Base-by-base conservation (phyloP, 1,139 yeast species). In the Meyerozyma elateridarum region DNA sequence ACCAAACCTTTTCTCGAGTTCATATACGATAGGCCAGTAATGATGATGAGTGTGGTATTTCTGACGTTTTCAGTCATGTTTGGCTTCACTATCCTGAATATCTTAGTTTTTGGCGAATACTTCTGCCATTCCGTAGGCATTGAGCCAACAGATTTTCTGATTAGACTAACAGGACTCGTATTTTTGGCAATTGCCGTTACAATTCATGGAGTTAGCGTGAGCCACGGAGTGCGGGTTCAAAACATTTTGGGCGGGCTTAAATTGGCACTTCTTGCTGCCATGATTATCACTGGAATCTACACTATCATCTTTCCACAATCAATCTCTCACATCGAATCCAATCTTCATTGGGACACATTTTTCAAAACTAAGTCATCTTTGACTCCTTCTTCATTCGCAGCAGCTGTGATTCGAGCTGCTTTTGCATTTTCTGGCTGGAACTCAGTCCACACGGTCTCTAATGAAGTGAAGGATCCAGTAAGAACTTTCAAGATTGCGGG, bases 41-140 rank as follows among this genome's bases (percentile, higher is more conserved):
- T 76, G 61, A 54, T 81, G 51, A 70, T 76, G 32, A 72, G 81
- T 31, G 85, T 79, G 6, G 62, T 78, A 2, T 73, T 72, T 44
- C 73, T 75, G 42, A 51, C 76, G 2, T 79, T 68, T 46, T 70
- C 81, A 2, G 66, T 82, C 2, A 41, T 73, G 22, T 78, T 79
- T 48, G 89, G 89, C 0, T 74, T 79, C 45, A 69, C 79, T 8
- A 61, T 81, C 27, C 73, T 85, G 28, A 79, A 79, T 46, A 70
- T 84, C 0, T 67, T 82, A 37, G 77, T 82, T 1, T 81, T 82
- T 59, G 89, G 89, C 3, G 81, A 81, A 50, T 82, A 82, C 48
- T 55, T 70, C 17, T 53, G 80, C 16, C 69, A 66, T 37, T 64
- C 79, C 0, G 37, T 75, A 12, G 79, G 77, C 0, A 46, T 65